Evolutionary conservation across 75 land plant species (phyloP).

Genomic region (Cunninghamia lanceolata): DNA sequence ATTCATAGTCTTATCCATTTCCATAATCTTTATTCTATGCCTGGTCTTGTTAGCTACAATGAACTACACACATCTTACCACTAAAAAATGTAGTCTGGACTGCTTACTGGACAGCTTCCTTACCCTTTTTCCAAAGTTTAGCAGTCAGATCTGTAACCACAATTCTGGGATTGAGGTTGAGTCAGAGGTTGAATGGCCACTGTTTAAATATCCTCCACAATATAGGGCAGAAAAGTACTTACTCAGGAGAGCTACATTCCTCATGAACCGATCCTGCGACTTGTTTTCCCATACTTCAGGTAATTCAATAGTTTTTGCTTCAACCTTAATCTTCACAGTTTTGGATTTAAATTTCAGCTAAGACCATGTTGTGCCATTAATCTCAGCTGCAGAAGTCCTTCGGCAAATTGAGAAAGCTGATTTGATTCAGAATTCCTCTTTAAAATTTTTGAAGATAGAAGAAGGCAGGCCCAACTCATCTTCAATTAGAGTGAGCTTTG

Average conservation of each 20-base stretch:
- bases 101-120: background rate
- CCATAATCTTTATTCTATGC: background rate
- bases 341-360: background rate
- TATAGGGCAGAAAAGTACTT: constrained; percentile 3
- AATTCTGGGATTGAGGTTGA: background rate
- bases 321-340: background rate
- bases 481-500: background rate
- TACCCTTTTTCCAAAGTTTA: background rate
- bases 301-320: background rate
- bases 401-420: background rate
- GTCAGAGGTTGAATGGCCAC: background rate
- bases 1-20: background rate
- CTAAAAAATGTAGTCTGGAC: background rate
- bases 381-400: background rate
- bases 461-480: background rate
- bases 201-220: background rate
- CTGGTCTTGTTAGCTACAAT: background rate
- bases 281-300: background rate
- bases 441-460: background rate
- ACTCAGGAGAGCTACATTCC: background rate
- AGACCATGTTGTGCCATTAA: background rate
- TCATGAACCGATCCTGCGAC: background rate
- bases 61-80: no score
- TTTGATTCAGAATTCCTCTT: background rate
- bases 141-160: background rate